Base-by-base conservation (phyloP, 768 basidiomycete genomes). In the Russula ochroleuca region DNA sequence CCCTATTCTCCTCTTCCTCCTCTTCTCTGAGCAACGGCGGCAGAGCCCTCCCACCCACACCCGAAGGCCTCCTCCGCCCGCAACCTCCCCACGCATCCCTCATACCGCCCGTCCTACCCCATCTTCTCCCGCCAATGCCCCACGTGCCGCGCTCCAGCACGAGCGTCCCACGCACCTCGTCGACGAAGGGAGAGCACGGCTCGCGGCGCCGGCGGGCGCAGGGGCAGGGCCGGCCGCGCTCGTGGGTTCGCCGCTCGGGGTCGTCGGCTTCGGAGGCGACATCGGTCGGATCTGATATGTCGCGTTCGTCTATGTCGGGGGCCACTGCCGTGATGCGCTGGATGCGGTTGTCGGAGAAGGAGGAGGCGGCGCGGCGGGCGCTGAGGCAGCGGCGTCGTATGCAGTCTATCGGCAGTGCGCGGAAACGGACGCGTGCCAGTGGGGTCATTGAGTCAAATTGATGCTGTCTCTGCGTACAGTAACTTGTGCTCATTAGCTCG, bases 231-330 rank as follows among this genome's bases (percentile, higher is more conserved):
- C 48, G 48, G 25, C 23, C 48, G 25, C 48, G 48, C 48, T 45
- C 61, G 21, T 7, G 35, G 17, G 37, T 50, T 45, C 62, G 51
- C 6, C 19, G 62, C 35, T 10, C 49, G 19, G 51, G 59, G 41
- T 59, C 62, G 11, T 67, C 66, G 21, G 66, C 55, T 1, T 57
- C 52, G 35, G 61, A 51, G 0, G 63, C 59, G 21, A 66, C 48
- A 25, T 68, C 67, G 2, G 67, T 68, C 33, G 67, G 67, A 11
- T 66, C 67, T 14, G 67, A 68, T 15, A 68, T 68, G 64, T 67
- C 64, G 6, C 64, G 67, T 4, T 50, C 64, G 5, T 67, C 66
- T 1, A 52, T 38, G 25, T 25, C 37, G 2, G 56, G 50, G 17
- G 15, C 28, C 40, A 31, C 57, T 0, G 14, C 47, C 28, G 40